phyloP scores from a whole-genome alignment of 805 yeast genomes.

The Yamadazyma olivae region DNA sequence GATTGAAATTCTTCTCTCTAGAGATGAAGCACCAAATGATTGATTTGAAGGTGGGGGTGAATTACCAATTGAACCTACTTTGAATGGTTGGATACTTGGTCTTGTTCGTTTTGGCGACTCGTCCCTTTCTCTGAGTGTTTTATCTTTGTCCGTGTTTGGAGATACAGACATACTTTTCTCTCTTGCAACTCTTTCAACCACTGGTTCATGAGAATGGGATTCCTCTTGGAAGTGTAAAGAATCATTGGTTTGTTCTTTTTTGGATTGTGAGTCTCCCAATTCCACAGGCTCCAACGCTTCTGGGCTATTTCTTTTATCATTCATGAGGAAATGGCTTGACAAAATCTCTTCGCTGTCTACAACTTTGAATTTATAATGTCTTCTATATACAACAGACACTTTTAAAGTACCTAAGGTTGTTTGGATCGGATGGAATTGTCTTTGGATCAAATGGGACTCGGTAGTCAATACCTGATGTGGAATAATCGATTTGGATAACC shows the following conservation, averaged over 20 bases:
- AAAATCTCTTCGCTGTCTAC: constrained; percentile 64
- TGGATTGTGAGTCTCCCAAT: neutral
- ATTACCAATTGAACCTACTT: constrained; percentile 54
- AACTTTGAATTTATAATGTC: constrained; percentile 63
- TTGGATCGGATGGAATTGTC: constrained; percentile 63
- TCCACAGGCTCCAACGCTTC: constrained; percentile 3
- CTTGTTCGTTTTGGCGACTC: constrained; percentile 12
- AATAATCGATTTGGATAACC: constrained; percentile 68
- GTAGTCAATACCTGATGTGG: constrained; percentile 34
- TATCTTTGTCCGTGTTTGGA: constrained; percentile 17
- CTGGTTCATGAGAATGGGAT: neutral
- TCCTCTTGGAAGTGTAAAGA: neutral
- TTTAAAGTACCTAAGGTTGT: constrained; percentile 74
- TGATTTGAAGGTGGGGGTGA: constrained; percentile 31
- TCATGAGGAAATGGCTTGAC: constrained; percentile 56
- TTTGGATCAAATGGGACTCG: constrained; percentile 55
- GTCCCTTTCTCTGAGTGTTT: constrained; percentile 1
- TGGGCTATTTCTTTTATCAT: constrained; percentile 18
- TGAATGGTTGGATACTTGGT: constrained; percentile 56
- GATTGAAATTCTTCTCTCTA: constrained; percentile 39
- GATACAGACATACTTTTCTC: constrained; percentile 18
- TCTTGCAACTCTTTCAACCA: neutral
- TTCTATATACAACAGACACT: constrained; percentile 77
- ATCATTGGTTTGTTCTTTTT: neutral
- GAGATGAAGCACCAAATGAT: constrained; percentile 17